Base-by-base conservation (phyloP, 1,139 yeast genomes). In the Nadsonia commutata region DNA sequence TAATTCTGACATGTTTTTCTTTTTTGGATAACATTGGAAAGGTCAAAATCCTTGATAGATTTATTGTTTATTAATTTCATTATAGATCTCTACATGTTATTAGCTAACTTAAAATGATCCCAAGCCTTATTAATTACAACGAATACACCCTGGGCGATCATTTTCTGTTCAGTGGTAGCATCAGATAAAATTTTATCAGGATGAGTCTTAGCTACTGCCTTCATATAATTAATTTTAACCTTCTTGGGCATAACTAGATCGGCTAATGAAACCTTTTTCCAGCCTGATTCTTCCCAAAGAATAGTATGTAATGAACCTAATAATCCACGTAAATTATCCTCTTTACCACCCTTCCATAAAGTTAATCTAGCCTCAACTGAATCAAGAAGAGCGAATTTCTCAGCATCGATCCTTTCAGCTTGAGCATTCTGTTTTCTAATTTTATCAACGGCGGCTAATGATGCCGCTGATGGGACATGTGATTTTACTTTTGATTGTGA, bases 161-260 rank as follows among this genome's bases (percentile, higher is more conserved):
- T 74, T 57, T 80, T 80, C 48, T 76, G 75, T 52, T 84, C 90
- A n/a, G 76, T 65, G 7, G 78, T 63, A 1, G 76, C 71, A 19
- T 55, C 53, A 31, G 68, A 66, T 3, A 76, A 67, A 37, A 86
- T 65, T 60, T 93, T 93, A 60, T 93, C 98, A 0, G 98, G 98
- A 57, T 93, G 99, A 4, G 93, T 85, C 52, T 80, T 76, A 31
- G 95, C 79, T 38, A 86, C 93, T 1, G 95, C 97, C 60, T 85
- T 90, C 88, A 93, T 74, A 60, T 90, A 93, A 31, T 70, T 70
- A 40, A 88, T 66, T 59, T 90, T 88, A 39, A 88, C 97, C 57
- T 82, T 86, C 53, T 85, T 86, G n/a, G 94, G 88, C 52, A 88
- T 66, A 52, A 90, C 90, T 47, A 93, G 66, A 46, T 90, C 97